Evolutionary conservation across 2,329 filamentous ascomycete genomes (phyloP).

Genomic region (Xylaria sp.): DNA sequence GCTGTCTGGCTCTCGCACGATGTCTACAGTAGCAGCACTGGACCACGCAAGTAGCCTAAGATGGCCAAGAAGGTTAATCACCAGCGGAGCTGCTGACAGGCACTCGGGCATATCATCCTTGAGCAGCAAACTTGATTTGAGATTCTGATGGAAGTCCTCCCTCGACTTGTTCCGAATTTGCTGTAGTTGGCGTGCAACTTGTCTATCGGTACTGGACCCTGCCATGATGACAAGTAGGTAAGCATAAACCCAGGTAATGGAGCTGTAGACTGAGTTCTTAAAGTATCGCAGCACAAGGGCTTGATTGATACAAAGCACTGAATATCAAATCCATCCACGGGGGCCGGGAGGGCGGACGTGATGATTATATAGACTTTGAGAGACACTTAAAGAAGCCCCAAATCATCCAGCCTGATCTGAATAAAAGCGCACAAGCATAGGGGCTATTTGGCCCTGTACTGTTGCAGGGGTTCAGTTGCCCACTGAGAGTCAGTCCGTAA

Average conservation of each 20-base stretch:
- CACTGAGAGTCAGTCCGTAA: background rate
- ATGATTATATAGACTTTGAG: background rate
- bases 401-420: background rate
- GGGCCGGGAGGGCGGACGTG: background rate
- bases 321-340: background rate
- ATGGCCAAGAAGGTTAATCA: background rate
- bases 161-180: background rate
- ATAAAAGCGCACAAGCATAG: background rate
- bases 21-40: background rate
- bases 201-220: background rate
- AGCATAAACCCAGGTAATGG: background rate
- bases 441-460: background rate
- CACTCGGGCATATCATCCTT: background rate
- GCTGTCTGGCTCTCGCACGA: background rate
- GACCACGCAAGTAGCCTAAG: background rate
- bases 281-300: background rate
- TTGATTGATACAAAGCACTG: background rate
- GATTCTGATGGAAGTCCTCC: background rate
- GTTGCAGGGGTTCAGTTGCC: background rate
- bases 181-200: background rate
- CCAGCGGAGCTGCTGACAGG: conserved; percentile 2
- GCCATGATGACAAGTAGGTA: background rate
- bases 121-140: background rate
- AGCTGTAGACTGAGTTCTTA: background rate
- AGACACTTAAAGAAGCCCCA: too few relatives aligned